phyloP scores from a whole-genome alignment of 2,329 filamentous ascomycete species.

The Nigrospora oryzae region DNA sequence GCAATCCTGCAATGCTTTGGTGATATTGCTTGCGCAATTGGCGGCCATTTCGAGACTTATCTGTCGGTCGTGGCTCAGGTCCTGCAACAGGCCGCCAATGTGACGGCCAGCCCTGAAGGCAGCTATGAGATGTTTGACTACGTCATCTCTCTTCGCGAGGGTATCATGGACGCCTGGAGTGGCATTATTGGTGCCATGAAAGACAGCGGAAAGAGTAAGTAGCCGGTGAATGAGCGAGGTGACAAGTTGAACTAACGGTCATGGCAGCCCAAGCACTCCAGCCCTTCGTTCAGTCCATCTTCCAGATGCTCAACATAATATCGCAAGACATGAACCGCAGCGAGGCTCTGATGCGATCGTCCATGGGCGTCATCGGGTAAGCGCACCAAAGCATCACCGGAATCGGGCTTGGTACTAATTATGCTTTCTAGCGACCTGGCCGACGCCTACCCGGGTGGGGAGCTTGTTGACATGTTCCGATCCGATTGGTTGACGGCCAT shows the following conservation, averaged over 20 bases:
- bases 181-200: slow-evolving; percentile 95
- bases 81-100: slow-evolving; percentile 81
- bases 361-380: slow-evolving; percentile 96
- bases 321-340: slow-evolving; percentile 79
- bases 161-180: slow-evolving; percentile 98
- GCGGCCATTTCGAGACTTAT: slow-evolving; percentile 87
- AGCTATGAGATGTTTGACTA: slow-evolving; percentile 97
- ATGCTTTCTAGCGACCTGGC: slow-evolving; percentile 60
- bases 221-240: not conserved
- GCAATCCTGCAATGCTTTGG: slow-evolving; percentile 97
- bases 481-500: slow-evolving; percentile 83
- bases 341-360: slow-evolving; percentile 83
- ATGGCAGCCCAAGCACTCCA: slow-evolving; percentile 57
- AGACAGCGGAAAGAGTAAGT: slow-evolving; percentile 64
- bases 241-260: slow-evolving; percentile 1
- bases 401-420: not conserved
- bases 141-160: slow-evolving; percentile 86
- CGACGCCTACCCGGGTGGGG: slow-evolving; percentile 85
- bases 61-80: slow-evolving; percentile 88
- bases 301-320: slow-evolving; percentile 75
- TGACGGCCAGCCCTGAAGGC: slow-evolving; percentile 70
- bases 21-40: slow-evolving; percentile 92
- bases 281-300: slow-evolving; percentile 77
- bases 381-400: slow-evolving; percentile 15
- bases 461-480: slow-evolving; percentile 77